Evolutionary conservation across 225 moss, liverwort and hornwort species (phyloP), one percentile per base, ranked within the genome.

Genomic region (Sphagnum tenellum): DNA sequence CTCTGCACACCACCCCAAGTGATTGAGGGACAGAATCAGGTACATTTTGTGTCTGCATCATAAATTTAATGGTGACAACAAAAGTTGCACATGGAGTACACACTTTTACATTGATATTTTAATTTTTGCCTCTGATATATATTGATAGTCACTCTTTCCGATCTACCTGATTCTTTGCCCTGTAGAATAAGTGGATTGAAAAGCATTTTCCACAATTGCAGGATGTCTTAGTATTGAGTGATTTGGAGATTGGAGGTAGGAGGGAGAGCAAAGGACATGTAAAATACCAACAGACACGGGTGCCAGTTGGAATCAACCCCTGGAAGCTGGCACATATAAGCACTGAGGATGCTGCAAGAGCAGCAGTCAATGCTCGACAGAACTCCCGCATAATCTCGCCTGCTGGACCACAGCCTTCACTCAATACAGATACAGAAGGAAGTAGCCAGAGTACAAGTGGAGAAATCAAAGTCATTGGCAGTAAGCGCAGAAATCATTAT

Each of bases 1-100:
- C 90, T 90, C 75, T 94, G 94, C 78, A 94, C 94, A 65, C 94
- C 94, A 6, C 94, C 94, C 48, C 88, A 88, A 56, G 48, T 90
- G 75, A 90, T 94, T 73, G 90, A 88, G 46, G 94, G 90, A 62
- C 79, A 74, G 66, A 86, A 89, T 57, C 94, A 90, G 94, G 93
- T 90, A 63, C 9, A 46, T 5, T 51, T 14, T 59, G 46, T 45
- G 49, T 12, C 29, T 47, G n/a, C 14, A 0, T 2, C 14, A 48
- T 63, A 9, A 13, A 47, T 45, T 44, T 5, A 46, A 47, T 44
- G 8, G 4, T 63, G 9, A n/a, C n/a, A 49, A 14, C 63, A 49
- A 49, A 13, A 58, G 58, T 13, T 58, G 3, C 58, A 13, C 29
- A 58, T 4, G 12, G 12, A 55, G n/a, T 55, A 2, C 10, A 8